Evolutionary conservation across 352 stramenopile species (phyloP).

Genomic region (Globisporangium cystogenes): DNA sequence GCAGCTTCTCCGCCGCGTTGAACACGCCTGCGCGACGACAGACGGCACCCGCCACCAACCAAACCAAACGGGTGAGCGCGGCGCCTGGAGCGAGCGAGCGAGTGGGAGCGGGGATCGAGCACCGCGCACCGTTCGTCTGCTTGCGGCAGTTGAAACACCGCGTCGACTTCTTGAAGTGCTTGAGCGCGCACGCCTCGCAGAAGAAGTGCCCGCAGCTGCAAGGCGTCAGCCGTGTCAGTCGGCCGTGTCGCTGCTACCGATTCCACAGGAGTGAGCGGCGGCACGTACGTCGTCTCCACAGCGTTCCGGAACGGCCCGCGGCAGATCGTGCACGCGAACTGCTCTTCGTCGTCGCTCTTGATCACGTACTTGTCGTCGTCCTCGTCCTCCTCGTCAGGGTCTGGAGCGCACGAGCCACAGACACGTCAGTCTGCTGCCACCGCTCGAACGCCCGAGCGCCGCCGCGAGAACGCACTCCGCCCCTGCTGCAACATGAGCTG

Average conservation of each 20-base stretch:
- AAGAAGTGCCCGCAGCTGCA: conserved; percentile 94
- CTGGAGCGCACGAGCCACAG: not conserved
- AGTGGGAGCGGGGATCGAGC: too few relatives aligned
- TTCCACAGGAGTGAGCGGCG: not conserved
- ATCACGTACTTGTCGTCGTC: conserved; percentile 60
- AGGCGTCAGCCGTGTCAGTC: not conserved
- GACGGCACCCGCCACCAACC: too few relatives aligned
- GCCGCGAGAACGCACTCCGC: conserved; percentile 18
- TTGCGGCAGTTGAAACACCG: conserved; percentile 94
- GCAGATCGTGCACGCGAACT: conserved; percentile 97
- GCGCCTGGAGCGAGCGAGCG: too few relatives aligned
- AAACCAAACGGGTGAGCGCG: too few relatives aligned
- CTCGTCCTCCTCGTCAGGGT: conserved; percentile 48
- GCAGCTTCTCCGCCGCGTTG: conserved; percentile 84
- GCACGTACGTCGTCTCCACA: conserved; percentile 85
- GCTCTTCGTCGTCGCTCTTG: conserved; percentile 59
- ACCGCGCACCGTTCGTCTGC: conserved; percentile 87
- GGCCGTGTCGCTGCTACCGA: too few relatives aligned
- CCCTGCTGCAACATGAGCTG: conserved; percentile 66
- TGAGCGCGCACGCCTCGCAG: conserved; percentile 91
- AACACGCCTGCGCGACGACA: conserved; percentile 83
- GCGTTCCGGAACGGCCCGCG: conserved; percentile 90
- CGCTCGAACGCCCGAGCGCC: not conserved
- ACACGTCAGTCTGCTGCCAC: not conserved
- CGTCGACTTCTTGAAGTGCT: conserved; percentile 75